Evolutionary conservation across 768 basidiomycete genomes (phyloP), one percentile per base, ranked within the genome.

Genomic region (Botryobasidium botryosum): DNA sequence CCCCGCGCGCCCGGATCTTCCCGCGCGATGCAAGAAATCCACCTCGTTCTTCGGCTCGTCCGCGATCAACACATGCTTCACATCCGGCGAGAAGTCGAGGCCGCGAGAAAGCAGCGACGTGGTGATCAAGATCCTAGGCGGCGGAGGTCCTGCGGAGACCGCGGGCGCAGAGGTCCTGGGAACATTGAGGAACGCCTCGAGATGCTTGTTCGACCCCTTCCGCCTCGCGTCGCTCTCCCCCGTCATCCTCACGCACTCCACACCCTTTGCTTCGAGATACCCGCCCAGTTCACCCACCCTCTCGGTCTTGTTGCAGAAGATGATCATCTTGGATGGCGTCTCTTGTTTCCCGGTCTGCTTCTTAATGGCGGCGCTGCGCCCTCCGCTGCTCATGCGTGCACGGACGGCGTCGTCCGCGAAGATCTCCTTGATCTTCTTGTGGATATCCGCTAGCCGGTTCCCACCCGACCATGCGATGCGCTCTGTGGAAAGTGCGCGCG

Each of bases 1-100:
- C 0, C 83, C 83, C 3, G 38, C 43, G 12, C 51, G 48, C 7
- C 50, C 50, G 0, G 81, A 70, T 38, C 90, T 64, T 13, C 90
- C 90, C 0, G 90, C 90, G 3, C 90, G 76, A 61, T 94, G 90
- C 48, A 94, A 59, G 57, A 92, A 91, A 59, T 94, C 90, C 31
- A 91, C 70, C 68, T 81, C 82, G 57, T 87, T 91, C 52, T 81
- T 65, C 17, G 90, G 88, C 55, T 82, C 75, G 52, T 92, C 90
- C 20, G 84, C 69, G 51, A 92, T 78, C 58, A 94, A 79, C 2
- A 92, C 81, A 53, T 90, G 76, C 50, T 71, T 69, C 52, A 92
- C 74, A n/a, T 47, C 39, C 0, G 85, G 77, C 12, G 75, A 66
- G 55, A 94, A 94, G 59, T 94, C 90, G 1, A 92, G 70, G 1